Conservation (phyloP, 768 basidiomycete species). For the Psilocybe sp. region DNA sequence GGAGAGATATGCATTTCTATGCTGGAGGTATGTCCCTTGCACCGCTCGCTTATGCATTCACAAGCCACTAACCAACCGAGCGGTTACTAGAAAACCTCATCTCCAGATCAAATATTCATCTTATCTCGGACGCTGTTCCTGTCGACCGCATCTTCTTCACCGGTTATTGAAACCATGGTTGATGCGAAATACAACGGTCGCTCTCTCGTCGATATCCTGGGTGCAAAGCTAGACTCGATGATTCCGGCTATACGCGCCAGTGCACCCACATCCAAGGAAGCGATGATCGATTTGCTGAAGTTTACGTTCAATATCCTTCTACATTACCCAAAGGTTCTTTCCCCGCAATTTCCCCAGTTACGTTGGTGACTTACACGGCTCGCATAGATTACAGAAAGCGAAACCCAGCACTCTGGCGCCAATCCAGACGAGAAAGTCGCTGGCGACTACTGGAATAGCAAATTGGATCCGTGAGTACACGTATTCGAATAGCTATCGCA, state of each 20-base stretch:
- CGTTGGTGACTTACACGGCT: not conserved
- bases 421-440: conserved; percentile 47
- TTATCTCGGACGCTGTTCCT: conserved; percentile 77
- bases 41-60: not conserved
- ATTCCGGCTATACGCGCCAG: conserved; percentile 45
- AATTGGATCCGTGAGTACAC: conserved; percentile 60
- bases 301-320: conserved; percentile 77
- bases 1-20: conserved; percentile 53
- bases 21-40: conserved; percentile 47
- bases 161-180: conserved; percentile 58
- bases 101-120: conserved; percentile 68
- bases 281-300: conserved; percentile 82
- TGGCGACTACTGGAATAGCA: conserved; percentile 73
- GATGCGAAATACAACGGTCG: conserved; percentile 58
- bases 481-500: not conserved
- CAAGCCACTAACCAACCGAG: not conserved
- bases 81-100: conserved; percentile 51
- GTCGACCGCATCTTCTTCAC: conserved; percentile 50
- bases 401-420: conserved; percentile 36
- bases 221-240: conserved; percentile 58
- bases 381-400: conserved; percentile 39
- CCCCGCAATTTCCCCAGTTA: not conserved
- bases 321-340: conserved; percentile 74
- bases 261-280: conserved; percentile 59
- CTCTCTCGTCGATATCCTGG: conserved; percentile 63